Conservation (phyloP, 164 flowering plant species). For the Magnolia officinalis region DNA sequence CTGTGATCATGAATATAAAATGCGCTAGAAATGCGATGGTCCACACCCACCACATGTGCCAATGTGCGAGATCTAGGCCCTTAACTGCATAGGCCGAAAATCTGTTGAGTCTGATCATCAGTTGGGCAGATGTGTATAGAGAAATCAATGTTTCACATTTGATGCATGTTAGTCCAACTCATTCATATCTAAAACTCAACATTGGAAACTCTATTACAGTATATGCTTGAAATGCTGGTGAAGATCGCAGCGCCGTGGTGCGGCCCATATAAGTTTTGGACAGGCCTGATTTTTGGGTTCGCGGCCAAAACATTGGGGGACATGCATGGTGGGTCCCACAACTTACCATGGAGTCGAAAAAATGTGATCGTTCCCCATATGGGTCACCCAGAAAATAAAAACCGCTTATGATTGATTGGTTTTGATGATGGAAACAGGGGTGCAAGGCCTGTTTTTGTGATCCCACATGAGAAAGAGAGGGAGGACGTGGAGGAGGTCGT, state of each 20-base stretch:
- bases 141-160: neutral
- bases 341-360: no score
- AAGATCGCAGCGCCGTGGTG: neutral
- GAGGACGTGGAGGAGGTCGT: slow-evolving; percentile 69
- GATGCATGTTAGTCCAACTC: no score
- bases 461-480: slow-evolving; percentile 83
- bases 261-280: neutral
- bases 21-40: neutral
- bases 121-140: neutral
- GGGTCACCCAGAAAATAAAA: neutral
- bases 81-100: neutral
- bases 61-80: neutral
- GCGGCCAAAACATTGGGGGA: neutral
- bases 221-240: neutral
- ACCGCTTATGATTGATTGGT: neutral
- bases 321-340: neutral
- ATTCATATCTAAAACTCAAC: no score
- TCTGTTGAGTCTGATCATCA: neutral
- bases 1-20: neutral
- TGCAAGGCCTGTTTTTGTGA: slow-evolving; percentile 68
- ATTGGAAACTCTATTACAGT: no score
- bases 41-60: neutral
- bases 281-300: neutral
- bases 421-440: slow-evolving; percentile 41
- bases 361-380: no score